Evolutionary conservation across 225 moss, liverwort and hornwort genomes (phyloP).

Genomic region (Anthoceros angustus): DNA sequence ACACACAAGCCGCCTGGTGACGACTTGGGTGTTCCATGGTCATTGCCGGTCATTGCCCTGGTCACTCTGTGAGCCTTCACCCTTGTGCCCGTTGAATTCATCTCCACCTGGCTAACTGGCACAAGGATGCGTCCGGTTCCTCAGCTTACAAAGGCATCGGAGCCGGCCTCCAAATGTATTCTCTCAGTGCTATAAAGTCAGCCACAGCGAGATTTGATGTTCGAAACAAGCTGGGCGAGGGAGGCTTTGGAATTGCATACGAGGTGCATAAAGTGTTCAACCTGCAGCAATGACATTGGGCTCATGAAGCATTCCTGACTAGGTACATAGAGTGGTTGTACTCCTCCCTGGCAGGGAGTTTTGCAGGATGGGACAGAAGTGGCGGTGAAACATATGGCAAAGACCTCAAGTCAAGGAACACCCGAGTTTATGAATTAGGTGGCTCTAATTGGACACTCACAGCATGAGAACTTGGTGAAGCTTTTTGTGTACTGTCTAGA

Average conservation of each 20-base stretch:
- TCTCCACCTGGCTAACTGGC: not conserved
- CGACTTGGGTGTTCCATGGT: too few species aligned
- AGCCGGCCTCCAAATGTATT: not conserved
- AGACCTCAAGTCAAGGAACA: not conserved
- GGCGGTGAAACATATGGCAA: not conserved
- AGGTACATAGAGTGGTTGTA: not conserved
- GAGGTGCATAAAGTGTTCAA: not conserved
- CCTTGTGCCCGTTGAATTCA: too few species aligned
- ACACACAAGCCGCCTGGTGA: too few species aligned
- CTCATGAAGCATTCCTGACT: not conserved
- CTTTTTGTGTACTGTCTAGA: not conserved
- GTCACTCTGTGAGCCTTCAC: too few species aligned
- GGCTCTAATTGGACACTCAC: not conserved
- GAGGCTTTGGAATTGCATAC: not conserved
- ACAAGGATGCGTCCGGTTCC: not conserved
- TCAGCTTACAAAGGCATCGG: not conserved
- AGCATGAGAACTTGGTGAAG: not conserved
- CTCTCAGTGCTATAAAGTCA: not conserved
- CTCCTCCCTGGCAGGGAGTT: not conserved
- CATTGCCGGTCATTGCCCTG: too few species aligned
- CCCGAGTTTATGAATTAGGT: not conserved
- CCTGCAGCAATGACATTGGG: not conserved
- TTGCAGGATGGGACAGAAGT: not conserved
- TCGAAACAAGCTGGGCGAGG: not conserved
- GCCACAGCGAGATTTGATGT: not conserved